Base-by-base conservation (phyloP, 2,329 filamentous ascomycete species). In the Botrytis porri region DNA sequence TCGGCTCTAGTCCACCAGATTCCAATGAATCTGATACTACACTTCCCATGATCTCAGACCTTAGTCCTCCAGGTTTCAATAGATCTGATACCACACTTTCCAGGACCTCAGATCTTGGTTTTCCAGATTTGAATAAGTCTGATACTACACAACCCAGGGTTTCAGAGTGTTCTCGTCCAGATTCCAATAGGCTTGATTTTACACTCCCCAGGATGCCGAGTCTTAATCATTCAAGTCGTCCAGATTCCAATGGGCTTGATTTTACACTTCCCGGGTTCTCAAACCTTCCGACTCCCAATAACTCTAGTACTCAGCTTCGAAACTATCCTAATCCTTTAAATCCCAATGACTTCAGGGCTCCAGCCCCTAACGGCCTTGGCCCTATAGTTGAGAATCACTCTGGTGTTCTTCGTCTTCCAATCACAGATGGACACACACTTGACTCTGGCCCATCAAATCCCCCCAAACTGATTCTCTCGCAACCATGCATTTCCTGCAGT, bases 91-190 rank as follows among this genome's bases (percentile, higher is more conserved):
- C 12, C n/a, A 16, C 12, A n/a, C 10, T 51, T n/a, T 6, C 25
- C 48, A 14, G 25, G 4, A 3, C 4, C 4, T 25, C 45, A 12
- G 20, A 25, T 48, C 43, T 4, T 9, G 0, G 8, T 25, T 0
- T 4, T 14, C 4, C 48, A 14, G 10, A 25, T 14, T 6, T 0
- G 10, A n/a, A 3, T 25, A 14, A 3, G 4, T n/a, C 25, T 51
- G 22, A n/a, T 14, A 6, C 1, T n/a, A 25, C 4, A n/a, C 1
- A n/a, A n/a, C 9, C 48, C 10, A 14, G 25, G 22, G 4, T 14
- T 4, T 12, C 45, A 0, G 10, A n/a, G 5, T 1, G 8, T 45
- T 0, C 1, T 9, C 1, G 1, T 45, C 20, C 22, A 4, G 48
- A n/a, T 54, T n/a, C 5, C 25, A 54, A n/a, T 7, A 7, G 4